Percentiles rank a stretch among this genome's conserved stretches.
Evolutionary conservation across 805 yeast species (phyloP).

Genomic region (Kuraishia ogatae): DNA sequence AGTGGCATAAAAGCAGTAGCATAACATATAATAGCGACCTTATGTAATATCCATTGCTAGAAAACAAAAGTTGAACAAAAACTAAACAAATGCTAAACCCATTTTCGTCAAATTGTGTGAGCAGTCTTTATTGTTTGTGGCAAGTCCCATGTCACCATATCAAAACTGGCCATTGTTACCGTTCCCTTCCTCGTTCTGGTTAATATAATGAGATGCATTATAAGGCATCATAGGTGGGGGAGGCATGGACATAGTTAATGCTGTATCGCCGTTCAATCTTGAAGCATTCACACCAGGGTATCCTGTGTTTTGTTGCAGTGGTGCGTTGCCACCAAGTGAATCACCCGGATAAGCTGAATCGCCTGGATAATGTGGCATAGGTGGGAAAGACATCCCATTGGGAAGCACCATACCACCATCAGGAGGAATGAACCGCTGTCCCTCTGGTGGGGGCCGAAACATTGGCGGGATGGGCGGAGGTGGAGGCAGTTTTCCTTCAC

Average conservation of each 20-base stretch:
- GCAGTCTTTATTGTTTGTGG: too few species aligned
- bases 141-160: too few species aligned
- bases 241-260: not conserved
- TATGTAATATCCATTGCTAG: too few species aligned
- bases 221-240: not conserved
- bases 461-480: not conserved
- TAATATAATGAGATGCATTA: not conserved
- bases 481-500: not conserved
- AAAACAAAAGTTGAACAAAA: too few species aligned
- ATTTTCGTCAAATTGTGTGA: too few species aligned
- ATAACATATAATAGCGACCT: too few species aligned
- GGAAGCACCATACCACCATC: not conserved
- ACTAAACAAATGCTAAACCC: too few species aligned
- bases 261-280: not conserved
- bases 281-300: not conserved
- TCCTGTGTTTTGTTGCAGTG: not conserved
- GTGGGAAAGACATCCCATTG: not conserved
- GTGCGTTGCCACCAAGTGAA: not conserved
- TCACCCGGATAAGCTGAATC: not conserved
- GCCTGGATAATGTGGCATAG: too few species aligned
- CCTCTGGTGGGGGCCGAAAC: not conserved
- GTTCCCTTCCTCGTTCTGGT: not conserved
- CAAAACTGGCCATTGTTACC: not conserved
- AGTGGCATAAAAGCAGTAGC: not conserved
- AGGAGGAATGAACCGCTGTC: not conserved